Conservation (phyloP, 179 eudicot genomes). For the Actinidia arguta region DNA sequence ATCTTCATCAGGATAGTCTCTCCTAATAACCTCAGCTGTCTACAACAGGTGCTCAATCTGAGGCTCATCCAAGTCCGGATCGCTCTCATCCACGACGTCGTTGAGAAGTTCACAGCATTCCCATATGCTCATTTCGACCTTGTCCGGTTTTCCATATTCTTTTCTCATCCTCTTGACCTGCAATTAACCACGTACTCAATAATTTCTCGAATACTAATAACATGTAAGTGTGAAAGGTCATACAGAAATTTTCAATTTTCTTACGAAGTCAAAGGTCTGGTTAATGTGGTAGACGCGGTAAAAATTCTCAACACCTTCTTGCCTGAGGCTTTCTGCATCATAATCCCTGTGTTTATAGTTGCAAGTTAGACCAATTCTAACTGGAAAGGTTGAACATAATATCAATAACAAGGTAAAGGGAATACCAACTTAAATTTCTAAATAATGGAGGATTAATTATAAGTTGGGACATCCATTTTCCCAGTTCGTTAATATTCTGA, state of each 20-base stretch:
- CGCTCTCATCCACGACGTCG: slow-evolving; percentile 87
- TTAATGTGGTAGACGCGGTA: slow-evolving; percentile 75
- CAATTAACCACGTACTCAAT: not conserved
- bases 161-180: slow-evolving; percentile 89
- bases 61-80: slow-evolving; percentile 93
- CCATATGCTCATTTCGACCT: slow-evolving; percentile 95
- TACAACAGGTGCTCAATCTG: slow-evolving; percentile 93
- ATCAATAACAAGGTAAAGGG: not conserved
- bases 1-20: slow-evolving; percentile 84
- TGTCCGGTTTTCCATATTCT: slow-evolving; percentile 67
- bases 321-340: slow-evolving; percentile 70
- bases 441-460: no score
- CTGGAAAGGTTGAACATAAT: not conserved
- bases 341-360: slow-evolving; percentile 60
- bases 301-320: slow-evolving; percentile 68
- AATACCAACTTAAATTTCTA: not conserved
- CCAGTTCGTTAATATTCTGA: no score
- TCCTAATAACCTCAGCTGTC: slow-evolving; percentile 88
- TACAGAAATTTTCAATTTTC: slow-evolving; percentile 15
- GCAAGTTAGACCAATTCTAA: not conserved
- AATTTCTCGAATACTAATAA: not conserved
- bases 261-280: slow-evolving; percentile 78
- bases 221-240: not conserved
- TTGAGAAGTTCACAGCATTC: slow-evolving; percentile 92
- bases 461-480: no score